A percentile compares a stretch with the other conserved stretches of the same genome.
phyloP scores from a whole-genome alignment of 345 rosid genomes.

The Rhodamnia rubescens region DNA sequence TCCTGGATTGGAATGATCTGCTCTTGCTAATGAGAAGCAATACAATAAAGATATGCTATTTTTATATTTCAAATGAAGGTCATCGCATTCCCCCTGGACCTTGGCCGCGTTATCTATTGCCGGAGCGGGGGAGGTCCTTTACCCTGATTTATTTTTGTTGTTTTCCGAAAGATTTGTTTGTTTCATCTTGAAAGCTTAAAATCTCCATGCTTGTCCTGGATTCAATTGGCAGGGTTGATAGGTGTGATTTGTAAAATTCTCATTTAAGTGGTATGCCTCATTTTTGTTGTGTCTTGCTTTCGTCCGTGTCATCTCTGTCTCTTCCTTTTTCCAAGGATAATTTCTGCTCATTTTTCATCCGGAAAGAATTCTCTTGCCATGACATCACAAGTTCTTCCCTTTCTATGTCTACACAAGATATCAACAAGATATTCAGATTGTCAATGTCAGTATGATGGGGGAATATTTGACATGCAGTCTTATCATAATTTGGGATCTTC shows the following conservation, averaged over 20 bases:
- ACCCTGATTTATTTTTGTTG: neutral
- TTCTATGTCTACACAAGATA: neutral
- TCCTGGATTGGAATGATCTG: neutral
- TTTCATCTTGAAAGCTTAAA: neutral
- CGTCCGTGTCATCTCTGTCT: neutral
- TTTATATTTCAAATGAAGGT: neutral
- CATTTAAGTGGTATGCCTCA: neutral
- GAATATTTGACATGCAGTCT: neutral
- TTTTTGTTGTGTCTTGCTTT: neutral
- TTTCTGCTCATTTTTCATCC: neutral
- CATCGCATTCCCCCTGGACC: neutral
- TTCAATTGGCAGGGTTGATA: neutral
- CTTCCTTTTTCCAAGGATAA: neutral
- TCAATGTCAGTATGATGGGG: neutral
- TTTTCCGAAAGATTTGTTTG: neutral
- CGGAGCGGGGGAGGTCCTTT: neutral
- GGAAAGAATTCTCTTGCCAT: neutral
- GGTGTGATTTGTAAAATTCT: neutral
- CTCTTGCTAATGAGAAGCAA: neutral
- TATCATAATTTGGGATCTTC: neutral
- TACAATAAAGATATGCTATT: neutral
- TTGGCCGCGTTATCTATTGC: neutral
- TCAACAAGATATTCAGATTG: neutral
- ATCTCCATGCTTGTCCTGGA: neutral
- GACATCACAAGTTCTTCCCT: neutral